phyloP scores from a whole-genome alignment of 345 rosid species.

The Carallia brachiata region DNA sequence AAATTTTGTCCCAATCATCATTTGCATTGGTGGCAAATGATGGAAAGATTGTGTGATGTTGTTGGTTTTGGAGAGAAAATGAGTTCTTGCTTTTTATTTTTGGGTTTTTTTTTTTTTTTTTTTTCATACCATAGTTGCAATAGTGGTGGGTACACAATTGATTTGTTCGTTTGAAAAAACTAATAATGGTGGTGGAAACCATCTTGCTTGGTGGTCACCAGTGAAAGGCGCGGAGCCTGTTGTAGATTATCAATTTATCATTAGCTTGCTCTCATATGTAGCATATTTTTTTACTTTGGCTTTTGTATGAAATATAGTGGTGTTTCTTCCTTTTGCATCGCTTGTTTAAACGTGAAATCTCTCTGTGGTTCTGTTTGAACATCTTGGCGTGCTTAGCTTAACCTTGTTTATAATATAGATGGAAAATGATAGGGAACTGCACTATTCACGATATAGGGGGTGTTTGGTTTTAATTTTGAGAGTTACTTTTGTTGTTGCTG shows the following conservation, averaged over 20 bases:
- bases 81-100: conserved; percentile 6
- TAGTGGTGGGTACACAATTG: conserved; percentile 19
- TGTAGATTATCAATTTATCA: conserved; percentile 1
- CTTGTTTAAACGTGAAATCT: too few species aligned
- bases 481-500: too few species aligned
- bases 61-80: conserved; percentile 4
- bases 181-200: not conserved
- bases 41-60: conserved; percentile 13
- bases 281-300: not conserved
- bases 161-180: conserved; percentile 18
- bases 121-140: not conserved
- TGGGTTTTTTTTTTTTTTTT: not conserved
- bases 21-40: conserved; percentile 32
- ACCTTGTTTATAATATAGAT: too few species aligned
- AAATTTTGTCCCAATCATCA: conserved; percentile 16
- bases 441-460: too few species aligned
- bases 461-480: too few species aligned
- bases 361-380: too few species aligned
- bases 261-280: not conserved
- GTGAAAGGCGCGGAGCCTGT: conserved; percentile 7
- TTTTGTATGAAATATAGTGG: conserved; percentile 1
- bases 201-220: not conserved
- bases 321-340: not conserved
- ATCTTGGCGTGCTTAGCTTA: too few species aligned
- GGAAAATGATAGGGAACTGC: too few species aligned